phyloP scores from a whole-genome alignment of 345 rosid species.

The Geranium rotundifolium region DNA sequence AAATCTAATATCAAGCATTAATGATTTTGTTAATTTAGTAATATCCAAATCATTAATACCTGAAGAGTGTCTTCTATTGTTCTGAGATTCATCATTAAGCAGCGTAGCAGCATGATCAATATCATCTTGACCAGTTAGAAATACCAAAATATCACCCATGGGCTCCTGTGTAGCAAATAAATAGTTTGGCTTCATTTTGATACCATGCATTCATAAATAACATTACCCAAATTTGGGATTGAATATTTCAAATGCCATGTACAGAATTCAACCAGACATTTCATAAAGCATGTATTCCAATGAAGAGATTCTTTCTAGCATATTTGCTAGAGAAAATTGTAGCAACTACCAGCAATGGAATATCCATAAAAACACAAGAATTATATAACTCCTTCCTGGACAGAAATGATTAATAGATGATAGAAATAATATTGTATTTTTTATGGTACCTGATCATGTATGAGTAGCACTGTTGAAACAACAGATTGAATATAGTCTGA shows the following conservation, averaged over 20 bases:
- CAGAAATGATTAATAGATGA: neutral
- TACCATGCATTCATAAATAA: neutral
- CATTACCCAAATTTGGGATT: neutral
- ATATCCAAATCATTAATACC: slow-evolving; percentile 27
- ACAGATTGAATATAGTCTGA: slow-evolving; percentile 68
- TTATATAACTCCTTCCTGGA: neutral
- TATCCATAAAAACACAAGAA: neutral
- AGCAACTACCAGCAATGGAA: neutral
- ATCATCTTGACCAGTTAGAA: slow-evolving; percentile 97
- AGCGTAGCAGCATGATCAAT: slow-evolving; percentile 60
- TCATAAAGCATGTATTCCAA: neutral
- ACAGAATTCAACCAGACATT: neutral
- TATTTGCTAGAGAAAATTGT: neutral
- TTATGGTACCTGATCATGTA: slow-evolving; percentile 62
- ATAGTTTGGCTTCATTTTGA: neutral
- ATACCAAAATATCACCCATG: slow-evolving; percentile 75
- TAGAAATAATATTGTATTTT: neutral
- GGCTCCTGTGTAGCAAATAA: slow-evolving; percentile 49
- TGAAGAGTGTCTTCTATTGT: slow-evolving; percentile 44
- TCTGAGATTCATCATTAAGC: slow-evolving; percentile 65
- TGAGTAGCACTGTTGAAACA: slow-evolving; percentile 65
- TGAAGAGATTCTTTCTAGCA: neutral
- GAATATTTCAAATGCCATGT: neutral
- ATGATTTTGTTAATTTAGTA: too few species aligned
- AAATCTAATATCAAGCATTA: too few species aligned